These are phyloP conservation scores for Rhytidiadelphus loreus DNA, from an alignment of 225 moss, liverwort and hornwort species.

Conservation along the genomic window DNA sequence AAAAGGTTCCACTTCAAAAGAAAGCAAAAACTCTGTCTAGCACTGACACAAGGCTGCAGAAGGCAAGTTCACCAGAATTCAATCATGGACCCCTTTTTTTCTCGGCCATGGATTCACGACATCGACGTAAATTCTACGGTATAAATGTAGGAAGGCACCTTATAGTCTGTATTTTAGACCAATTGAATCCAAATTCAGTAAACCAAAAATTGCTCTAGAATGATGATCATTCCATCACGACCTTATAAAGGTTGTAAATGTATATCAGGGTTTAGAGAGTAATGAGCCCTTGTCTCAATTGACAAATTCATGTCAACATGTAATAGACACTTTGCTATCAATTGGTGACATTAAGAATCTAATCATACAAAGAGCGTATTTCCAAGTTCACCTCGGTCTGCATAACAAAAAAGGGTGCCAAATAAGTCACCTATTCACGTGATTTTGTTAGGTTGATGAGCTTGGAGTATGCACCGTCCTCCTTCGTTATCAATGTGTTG, in stretches of 20 bases:
- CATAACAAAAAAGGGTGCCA: background rate
- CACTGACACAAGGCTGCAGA: background rate
- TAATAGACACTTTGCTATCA: background rate
- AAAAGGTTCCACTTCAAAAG: background rate
- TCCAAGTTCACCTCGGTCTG: background rate
- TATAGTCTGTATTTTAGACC: background rate
- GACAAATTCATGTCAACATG: background rate
- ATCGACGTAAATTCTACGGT: background rate
- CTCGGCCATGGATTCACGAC: background rate
- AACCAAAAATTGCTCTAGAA: background rate
- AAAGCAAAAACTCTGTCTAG: background rate
- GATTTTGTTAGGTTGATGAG: conserved; percentile 33
- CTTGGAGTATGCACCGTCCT: conserved; percentile 29
- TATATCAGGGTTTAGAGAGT: background rate
- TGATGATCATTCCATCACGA: background rate
- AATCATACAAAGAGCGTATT: background rate
- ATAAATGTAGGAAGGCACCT: background rate
- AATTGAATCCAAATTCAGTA: background rate
- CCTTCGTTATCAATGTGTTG: conserved; percentile 6
- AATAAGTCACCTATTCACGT: conserved; percentile 1
- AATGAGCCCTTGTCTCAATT: background rate
- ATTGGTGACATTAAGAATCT: background rate
- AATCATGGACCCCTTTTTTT: background rate
- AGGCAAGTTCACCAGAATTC: background rate
- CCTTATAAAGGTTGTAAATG: background rate